A percentile compares a stretch with the other conserved stretches of the same genome.
Conservation (phyloP, 352 stramenopile genomes). For the Thalassiosira allenii region DNA sequence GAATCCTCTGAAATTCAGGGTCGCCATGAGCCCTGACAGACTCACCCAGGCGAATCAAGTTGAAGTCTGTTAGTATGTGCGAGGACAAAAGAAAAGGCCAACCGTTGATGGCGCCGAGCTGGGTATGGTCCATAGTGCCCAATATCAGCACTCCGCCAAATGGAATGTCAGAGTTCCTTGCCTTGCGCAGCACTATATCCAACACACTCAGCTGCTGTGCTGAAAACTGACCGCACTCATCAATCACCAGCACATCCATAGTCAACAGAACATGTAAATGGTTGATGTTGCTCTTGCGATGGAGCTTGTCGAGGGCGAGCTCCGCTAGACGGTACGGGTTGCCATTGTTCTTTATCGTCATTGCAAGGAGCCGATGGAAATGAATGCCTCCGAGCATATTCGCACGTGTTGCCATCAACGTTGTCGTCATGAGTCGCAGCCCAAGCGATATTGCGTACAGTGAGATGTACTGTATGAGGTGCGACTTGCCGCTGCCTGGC, state of each 20-base stretch:
- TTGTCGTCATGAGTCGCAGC: constrained; percentile 43
- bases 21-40: constrained; percentile 48
- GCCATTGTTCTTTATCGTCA: constrained; percentile 10
- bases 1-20: constrained; percentile 35
- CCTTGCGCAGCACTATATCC: constrained; percentile 47
- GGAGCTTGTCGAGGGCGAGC: constrained; percentile 38
- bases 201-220: constrained; percentile 40
- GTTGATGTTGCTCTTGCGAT: constrained; percentile 30
- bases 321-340: constrained; percentile 39
- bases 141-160: constrained; percentile 48
- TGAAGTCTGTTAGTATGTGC: constrained; percentile 53
- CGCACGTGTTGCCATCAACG: constrained; percentile 38
- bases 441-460: constrained; percentile 41
- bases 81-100: constrained; percentile 47
- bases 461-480: constrained; percentile 6
- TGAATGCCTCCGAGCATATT: constrained; percentile 48
- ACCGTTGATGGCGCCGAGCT: constrained; percentile 44
- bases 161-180: constrained; percentile 10
- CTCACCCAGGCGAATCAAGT: constrained; percentile 26
- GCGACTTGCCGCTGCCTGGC: constrained; percentile 51
- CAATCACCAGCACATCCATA: constrained; percentile 42
- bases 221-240: constrained; percentile 45
- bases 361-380: constrained; percentile 36
- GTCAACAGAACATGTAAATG: constrained; percentile 36
- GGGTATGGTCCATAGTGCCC: constrained; percentile 49